Base-by-base conservation (phyloP, 163 green algal genomes). In the Coccomyxa subellipsoidea region DNA sequence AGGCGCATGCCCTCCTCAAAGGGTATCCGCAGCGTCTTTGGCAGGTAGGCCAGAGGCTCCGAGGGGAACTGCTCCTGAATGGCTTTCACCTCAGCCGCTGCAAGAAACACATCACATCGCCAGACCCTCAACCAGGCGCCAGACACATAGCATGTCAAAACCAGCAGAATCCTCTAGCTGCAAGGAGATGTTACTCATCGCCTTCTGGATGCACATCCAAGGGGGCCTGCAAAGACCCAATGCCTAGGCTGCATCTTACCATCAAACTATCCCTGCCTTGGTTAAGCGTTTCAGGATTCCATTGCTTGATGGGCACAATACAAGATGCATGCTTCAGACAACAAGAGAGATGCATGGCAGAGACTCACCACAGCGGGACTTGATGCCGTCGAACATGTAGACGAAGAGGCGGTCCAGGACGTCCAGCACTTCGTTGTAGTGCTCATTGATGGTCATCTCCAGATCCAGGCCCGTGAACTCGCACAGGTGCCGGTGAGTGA, bases 401-500 rank as follows among this genome's bases (percentile, higher is more conserved):
- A 95, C 88, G 80, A 99, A 99, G 18, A 99, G 84, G 29, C 87
- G 79, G 87, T 99, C 95, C 27, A 99, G 88, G 40, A 99, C 91
- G 83, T 99, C 97, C 88, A 99, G 83, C 40, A 89, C 87, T 90
- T 99, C 97, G 39, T 93, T 93, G 91, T 99, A 99, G 84, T 97
- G 95, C 88, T 99, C 95, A 77, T 96, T 84, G 86, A 99, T 99
- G 47, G 90, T 85, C 97, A 99, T 99, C 90, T 99, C 97, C 76
- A 99, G 91, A 86, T 99, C 97, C 79, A 99, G 92, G 89, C 91
- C 96, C 35, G 93, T 98, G 90, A 99, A 99, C 92, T 99, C 97
- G 85, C 95, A 98, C 92, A 99, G 86, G 92, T 99, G 97, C 37
- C 97, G 93, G 91, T 99, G 97, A 4, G 97, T 99, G 91, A 94